phyloP scores from a whole-genome alignment of 306 rosid genomes.

The Sicyos baderoa region DNA sequence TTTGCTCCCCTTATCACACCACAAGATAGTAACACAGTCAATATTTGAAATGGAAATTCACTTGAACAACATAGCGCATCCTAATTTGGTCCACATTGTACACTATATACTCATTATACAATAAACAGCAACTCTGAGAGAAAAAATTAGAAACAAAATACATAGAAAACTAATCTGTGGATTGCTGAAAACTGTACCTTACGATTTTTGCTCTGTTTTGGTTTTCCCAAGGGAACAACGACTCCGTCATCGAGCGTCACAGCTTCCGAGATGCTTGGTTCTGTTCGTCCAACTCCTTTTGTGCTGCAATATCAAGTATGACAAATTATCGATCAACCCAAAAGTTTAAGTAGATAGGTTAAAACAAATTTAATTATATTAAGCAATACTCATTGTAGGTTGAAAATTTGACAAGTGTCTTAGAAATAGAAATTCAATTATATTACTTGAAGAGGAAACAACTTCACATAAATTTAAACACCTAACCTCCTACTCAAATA shows the following conservation, averaged over 20 bases:
- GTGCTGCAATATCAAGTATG: conserved; percentile 48
- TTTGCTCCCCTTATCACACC: background rate
- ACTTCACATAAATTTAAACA: too few species aligned
- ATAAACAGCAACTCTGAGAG: conserved; percentile 47
- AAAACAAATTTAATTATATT: too few species aligned
- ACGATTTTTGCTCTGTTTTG: conserved; percentile 21
- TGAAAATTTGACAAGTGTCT: too few species aligned
- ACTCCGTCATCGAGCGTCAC: conserved; percentile 56
- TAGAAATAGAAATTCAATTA: too few species aligned
- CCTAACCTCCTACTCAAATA: too few species aligned
- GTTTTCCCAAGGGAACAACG: conserved; percentile 65
- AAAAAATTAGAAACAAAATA: background rate
- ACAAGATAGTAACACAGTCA: conserved; percentile 12
- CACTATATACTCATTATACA: conserved; percentile 85
- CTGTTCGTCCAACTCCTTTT: conserved; percentile 74
- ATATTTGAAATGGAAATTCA: conserved; percentile 51
- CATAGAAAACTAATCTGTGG: background rate
- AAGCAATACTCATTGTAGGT: too few species aligned
- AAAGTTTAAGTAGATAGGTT: too few species aligned
- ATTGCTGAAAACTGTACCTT: conserved; percentile 30
- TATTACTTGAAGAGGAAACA: too few species aligned
- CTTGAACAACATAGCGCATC: conserved; percentile 77
- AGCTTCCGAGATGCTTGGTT: conserved; percentile 61
- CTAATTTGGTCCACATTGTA: conserved; percentile 75
- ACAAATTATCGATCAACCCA: too few species aligned